Percentiles rank a stretch among this genome's conserved stretches.
phyloP scores from a whole-genome alignment of 169 alveolate species.

The Theileria annulata region DNA sequence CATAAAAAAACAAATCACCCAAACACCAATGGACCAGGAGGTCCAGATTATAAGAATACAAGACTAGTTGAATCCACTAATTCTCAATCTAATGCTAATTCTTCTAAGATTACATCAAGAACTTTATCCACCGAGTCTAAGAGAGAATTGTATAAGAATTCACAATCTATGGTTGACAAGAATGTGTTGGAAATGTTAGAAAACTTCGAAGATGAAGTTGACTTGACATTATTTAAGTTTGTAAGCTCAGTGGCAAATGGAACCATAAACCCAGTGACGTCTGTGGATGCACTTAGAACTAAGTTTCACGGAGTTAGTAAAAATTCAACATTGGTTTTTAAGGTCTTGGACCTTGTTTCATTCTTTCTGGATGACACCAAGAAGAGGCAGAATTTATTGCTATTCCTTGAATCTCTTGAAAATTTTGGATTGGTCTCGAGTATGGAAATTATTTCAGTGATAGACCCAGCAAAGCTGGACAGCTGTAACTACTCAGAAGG shows the following conservation, averaged over 20 bases:
- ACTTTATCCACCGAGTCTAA: too few species aligned
- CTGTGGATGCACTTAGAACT: slow-evolving; percentile 31
- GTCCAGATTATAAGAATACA: not conserved
- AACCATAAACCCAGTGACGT: slow-evolving; percentile 9
- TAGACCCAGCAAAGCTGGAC: slow-evolving; percentile 63
- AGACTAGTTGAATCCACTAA: not conserved
- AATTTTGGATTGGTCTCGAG: slow-evolving; percentile 37
- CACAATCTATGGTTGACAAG: not conserved
- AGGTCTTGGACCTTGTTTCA: slow-evolving; percentile 39
- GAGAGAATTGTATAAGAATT: too few species aligned
- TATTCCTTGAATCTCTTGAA: slow-evolving; percentile 29
- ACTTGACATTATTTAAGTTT: not conserved
- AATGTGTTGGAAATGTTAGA: not conserved
- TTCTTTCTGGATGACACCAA: slow-evolving; percentile 28
- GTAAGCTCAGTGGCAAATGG: slow-evolving; percentile 45
- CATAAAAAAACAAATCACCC: not conserved
- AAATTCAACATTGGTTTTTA: slow-evolving; percentile 41
- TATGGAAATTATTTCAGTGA: slow-evolving; percentile 53
- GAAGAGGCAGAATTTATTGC: slow-evolving; percentile 19
- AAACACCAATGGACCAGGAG: not conserved
- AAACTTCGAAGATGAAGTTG: not conserved
- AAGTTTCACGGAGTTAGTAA: not conserved
- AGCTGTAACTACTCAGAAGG: slow-evolving; percentile 61
- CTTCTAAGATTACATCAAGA: too few species aligned
- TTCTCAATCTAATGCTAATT: too few species aligned